Conservation (phyloP, 768 basidiomycete species). For the Amanita rubescens region DNA sequence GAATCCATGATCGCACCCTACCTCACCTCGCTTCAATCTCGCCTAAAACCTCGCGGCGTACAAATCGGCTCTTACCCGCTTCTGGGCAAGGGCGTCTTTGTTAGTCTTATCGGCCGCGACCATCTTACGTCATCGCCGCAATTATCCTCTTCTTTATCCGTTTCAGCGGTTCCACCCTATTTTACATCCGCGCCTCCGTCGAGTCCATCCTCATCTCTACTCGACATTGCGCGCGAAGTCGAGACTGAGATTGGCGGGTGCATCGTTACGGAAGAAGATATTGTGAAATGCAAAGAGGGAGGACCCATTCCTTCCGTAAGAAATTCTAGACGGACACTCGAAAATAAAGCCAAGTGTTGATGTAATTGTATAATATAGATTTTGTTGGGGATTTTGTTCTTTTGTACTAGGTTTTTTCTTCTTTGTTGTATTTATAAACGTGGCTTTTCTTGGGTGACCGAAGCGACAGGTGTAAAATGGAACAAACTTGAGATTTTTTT, state of each 20-base stretch:
- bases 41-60: constrained; percentile 67
- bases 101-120: constrained; percentile 55
- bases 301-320: constrained; percentile 19
- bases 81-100: constrained; percentile 57
- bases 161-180: background rate
- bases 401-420: too few species aligned
- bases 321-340: background rate
- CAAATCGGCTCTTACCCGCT: constrained; percentile 78
- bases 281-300: constrained; percentile 38
- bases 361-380: too few species aligned
- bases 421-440: too few species aligned
- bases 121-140: background rate
- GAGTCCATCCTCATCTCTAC: too few species aligned
- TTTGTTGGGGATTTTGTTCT: too few species aligned
- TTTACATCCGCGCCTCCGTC: constrained; percentile 17
- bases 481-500: too few species aligned
- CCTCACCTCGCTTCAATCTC: constrained; percentile 67
- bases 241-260: constrained; percentile 50
- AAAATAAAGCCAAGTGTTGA: constrained; percentile 8
- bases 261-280: constrained; percentile 59
- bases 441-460: too few species aligned
- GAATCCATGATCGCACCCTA: constrained; percentile 85
- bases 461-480: too few species aligned
- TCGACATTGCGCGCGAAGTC: constrained; percentile 55
- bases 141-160: constrained; percentile 1